phyloP scores from a whole-genome alignment of 176 grass and related monocot species.

The Hordeum marinum region DNA sequence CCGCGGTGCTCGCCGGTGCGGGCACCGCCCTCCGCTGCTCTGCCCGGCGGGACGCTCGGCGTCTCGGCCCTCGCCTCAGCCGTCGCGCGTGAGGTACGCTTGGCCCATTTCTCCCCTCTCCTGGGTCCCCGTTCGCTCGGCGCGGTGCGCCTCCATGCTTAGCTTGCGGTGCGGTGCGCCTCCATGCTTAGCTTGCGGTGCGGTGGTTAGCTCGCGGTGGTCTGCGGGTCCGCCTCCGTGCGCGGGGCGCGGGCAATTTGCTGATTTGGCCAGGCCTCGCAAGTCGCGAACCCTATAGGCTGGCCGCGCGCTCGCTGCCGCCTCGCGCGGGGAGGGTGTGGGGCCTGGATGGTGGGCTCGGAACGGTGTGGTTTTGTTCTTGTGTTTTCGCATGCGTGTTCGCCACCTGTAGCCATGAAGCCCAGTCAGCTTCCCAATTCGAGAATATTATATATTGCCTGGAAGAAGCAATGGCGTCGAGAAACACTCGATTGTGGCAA shows the following conservation, averaged over 20 bases:
- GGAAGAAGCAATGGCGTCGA: background rate
- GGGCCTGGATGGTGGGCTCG: background rate
- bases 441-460: background rate
- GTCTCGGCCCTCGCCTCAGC: background rate
- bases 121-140: background rate
- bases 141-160: background rate
- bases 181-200: background rate
- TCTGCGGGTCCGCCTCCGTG: background rate
- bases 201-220: background rate
- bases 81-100: constrained; percentile 28
- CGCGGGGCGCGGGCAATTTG: background rate
- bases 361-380: background rate
- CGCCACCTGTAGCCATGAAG: background rate
- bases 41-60: background rate
- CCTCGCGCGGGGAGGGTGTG: background rate
- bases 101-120: background rate
- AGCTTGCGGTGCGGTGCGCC: background rate
- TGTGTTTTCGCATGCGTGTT: background rate
- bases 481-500: background rate
- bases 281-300: constrained; percentile 3
- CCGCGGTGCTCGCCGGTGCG: constrained; percentile 1
- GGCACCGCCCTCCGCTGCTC: background rate
- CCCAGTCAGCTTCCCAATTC: background rate
- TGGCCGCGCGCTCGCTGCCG: background rate
- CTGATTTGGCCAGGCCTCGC: background rate